Evolutionary conservation across 768 basidiomycete genomes (phyloP).

Genomic region (Amyloporia xantha): DNA sequence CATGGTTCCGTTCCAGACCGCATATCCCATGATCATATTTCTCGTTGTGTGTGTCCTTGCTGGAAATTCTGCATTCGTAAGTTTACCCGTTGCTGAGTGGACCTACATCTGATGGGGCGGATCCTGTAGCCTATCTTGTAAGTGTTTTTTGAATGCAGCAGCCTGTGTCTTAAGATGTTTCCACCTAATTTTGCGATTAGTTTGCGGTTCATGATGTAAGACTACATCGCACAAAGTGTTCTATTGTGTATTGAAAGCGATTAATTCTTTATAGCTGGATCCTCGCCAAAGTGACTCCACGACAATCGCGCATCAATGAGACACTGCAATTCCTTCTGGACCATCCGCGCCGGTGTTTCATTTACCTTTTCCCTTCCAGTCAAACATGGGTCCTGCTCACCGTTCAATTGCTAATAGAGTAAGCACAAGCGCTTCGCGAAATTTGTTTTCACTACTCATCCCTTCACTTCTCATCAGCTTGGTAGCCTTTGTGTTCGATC

Average conservation of each 20-base stretch:
- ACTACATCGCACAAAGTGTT: no score
- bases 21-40: constrained; percentile 38
- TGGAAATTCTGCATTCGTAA: constrained; percentile 49
- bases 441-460: background rate
- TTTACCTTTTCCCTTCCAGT: constrained; percentile 84
- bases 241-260: no score
- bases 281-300: constrained; percentile 52
- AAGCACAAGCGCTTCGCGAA: constrained; percentile 18
- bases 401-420: constrained; percentile 66
- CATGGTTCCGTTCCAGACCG: constrained; percentile 45
- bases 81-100: constrained; percentile 16
- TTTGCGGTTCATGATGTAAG: constrained; percentile 78
- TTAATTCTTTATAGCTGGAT: constrained; percentile 63
- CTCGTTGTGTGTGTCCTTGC: constrained; percentile 42
- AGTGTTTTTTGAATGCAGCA: constrained; percentile 25
- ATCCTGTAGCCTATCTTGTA: constrained; percentile 71
- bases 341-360: constrained; percentile 87
- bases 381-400: constrained; percentile 88
- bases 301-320: constrained; percentile 55
- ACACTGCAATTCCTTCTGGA: constrained; percentile 87
- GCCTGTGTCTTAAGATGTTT: background rate
- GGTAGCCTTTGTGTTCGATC: constrained; percentile 71
- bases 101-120: background rate
- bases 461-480: background rate
- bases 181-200: constrained; percentile 30